Evolutionary conservation across 306 rosid genomes (phyloP), one percentile per base, ranked within the genome.

Genomic region (Begonia loranthoides): DNA sequence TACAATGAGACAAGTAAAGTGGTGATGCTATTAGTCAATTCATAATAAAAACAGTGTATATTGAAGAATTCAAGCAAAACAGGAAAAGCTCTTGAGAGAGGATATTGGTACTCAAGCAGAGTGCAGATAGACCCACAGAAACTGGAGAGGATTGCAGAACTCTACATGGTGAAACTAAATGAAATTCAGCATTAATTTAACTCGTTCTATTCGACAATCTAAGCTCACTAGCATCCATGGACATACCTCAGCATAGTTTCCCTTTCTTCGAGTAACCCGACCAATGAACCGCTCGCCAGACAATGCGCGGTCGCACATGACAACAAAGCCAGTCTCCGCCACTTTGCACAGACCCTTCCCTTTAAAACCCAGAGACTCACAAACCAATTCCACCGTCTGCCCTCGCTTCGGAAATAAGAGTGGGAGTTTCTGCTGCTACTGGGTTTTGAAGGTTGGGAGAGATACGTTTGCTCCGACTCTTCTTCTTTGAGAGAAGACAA

Each of bases 201-300:
- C 2, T 19, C 22, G 2, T 19, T 19, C 22, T 19, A 19, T 19
- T 19, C 22, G 22, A 19, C 22, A 19, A 19, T 19, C 22, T 19
- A 19, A 19, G 22, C 36, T 28, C 36, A 28, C 36, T 1, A 28
- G 36, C 5, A 1, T 36, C 33, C 1, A 41, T 3, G 14, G 12
- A 44, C 61, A 38, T 3, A 79, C 95, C 84, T 85, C 97, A 10
- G 95, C 95, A 55, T 82, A 90, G 65, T 66, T 82, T 1, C 81
- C 95, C 61, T 82, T 90, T 56, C 70, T 70, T 50, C 95, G 87
- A 45, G 95, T 79, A 34, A 90, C 84, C 12, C 94, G 83, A 40
- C 95, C 94, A 3, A 85, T 56, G 82, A 90, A 90, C 4, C 87
- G 85, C 65, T 90, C 97, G 4, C 97, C 97, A 12, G 95, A 92